Conservation (phyloP, 177 flowering plant genomes). For the Vitis hybrid region DNA sequence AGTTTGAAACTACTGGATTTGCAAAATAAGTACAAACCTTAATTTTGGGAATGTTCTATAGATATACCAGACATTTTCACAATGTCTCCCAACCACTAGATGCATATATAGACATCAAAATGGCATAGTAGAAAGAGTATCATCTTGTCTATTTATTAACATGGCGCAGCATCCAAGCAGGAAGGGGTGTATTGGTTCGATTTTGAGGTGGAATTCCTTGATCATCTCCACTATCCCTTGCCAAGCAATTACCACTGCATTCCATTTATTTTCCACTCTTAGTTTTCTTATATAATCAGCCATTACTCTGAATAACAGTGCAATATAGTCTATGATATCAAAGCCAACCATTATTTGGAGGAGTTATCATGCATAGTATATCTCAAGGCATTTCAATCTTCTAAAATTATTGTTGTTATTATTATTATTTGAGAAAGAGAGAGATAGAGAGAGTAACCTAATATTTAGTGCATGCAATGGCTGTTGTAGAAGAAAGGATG, state of each 20-base stretch:
- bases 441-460: conserved; percentile 15
- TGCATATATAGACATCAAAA: too few relatives aligned
- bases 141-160: conserved; percentile 14
- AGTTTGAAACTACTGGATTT: too few relatives aligned
- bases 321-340: too few relatives aligned
- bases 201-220: conserved; percentile 16
- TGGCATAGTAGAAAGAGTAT: too few relatives aligned
- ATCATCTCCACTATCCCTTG: conserved; percentile 13
- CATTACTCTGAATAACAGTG: neutral
- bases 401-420: neutral
- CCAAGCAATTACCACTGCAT: conserved; percentile 26
- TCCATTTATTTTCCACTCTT: neutral
- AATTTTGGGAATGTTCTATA: too few relatives aligned
- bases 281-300: neutral
- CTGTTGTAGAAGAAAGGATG: conserved; percentile 12
- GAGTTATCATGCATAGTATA: neutral
- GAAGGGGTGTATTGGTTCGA: conserved; percentile 28
- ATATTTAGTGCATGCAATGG: conserved; percentile 18
- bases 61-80: too few relatives aligned
- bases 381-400: neutral
- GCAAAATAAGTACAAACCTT: too few relatives aligned
- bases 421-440: conserved; percentile 4
- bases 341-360: too few relatives aligned
- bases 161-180: conserved; percentile 49
- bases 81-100: too few relatives aligned